Conservation (phyloP, 441 rosid species). For the Syzygium syzygioides region DNA sequence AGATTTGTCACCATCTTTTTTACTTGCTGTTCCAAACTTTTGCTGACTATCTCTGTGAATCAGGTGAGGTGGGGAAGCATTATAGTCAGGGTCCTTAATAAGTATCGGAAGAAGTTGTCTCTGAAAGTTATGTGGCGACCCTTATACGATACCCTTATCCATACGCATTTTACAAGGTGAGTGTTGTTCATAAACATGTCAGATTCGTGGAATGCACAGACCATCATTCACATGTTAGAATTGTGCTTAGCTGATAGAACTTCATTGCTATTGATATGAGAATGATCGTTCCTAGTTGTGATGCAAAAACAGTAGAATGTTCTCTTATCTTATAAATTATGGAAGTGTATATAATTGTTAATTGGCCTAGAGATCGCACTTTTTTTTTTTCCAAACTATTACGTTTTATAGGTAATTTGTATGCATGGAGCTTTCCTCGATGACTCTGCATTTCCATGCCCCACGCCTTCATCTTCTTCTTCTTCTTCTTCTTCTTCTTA, state of each 20-base stretch:
- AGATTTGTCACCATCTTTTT: background rate
- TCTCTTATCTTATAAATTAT: background rate
- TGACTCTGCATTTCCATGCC: background rate
- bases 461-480: background rate
- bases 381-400: background rate
- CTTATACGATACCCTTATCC: conserved; percentile 76
- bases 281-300: background rate
- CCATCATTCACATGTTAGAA: background rate
- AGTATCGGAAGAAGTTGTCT: conserved; percentile 70
- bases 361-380: background rate
- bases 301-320: background rate
- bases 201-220: background rate
- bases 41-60: conserved; percentile 20
- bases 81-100: conserved; percentile 73
- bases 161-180: conserved; percentile 89
- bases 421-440: background rate
- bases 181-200: conserved; percentile 6
- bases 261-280: background rate
- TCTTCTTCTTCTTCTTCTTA: background rate
- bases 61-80: conserved; percentile 98
- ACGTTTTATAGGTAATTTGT: background rate
- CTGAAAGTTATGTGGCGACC: conserved; percentile 88
- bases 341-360: background rate
- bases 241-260: background rate
- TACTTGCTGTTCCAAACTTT: conserved; percentile 8